Conservation (phyloP, 495 filamentous ascomycete genomes). For the Apodospora peruviana region DNA sequence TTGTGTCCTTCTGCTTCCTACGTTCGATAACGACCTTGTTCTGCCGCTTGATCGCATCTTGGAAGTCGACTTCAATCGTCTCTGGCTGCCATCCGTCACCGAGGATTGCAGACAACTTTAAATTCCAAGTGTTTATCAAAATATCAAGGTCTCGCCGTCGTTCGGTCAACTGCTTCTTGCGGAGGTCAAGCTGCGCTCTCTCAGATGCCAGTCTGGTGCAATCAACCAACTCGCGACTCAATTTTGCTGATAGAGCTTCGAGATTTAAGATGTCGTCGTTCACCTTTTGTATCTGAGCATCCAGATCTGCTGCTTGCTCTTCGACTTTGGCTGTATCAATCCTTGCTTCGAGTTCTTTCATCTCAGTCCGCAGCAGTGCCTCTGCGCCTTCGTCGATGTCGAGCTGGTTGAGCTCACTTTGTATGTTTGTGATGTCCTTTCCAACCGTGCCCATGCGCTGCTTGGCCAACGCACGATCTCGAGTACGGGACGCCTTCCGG, state of each 20-base stretch:
- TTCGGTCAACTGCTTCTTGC: slow-evolving; percentile 70
- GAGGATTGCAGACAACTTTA: slow-evolving; percentile 59
- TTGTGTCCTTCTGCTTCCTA: slow-evolving; percentile 61
- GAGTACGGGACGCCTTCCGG: slow-evolving; percentile 58
- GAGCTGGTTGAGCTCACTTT: slow-evolving; percentile 61
- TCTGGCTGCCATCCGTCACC: slow-evolving; percentile 60
- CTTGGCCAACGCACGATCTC: slow-evolving; percentile 63
- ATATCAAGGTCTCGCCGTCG: slow-evolving; percentile 66
- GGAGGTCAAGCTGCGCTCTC: slow-evolving; percentile 69
- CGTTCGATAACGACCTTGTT: slow-evolving; percentile 48
- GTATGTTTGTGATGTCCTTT: slow-evolving; percentile 53
- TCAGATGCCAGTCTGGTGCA: slow-evolving; percentile 72
- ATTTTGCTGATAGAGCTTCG: slow-evolving; percentile 60
- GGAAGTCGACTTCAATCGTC: slow-evolving; percentile 67
- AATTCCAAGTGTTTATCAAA: slow-evolving; percentile 66
- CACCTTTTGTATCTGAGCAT: slow-evolving; percentile 57
- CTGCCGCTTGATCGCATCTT: slow-evolving; percentile 55
- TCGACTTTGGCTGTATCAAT: slow-evolving; percentile 59
- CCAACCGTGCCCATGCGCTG: slow-evolving; percentile 67
- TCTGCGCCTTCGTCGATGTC: slow-evolving; percentile 79
- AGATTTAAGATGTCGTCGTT: slow-evolving; percentile 58
- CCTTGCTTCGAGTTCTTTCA: slow-evolving; percentile 59
- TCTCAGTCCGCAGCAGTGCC: slow-evolving; percentile 64
- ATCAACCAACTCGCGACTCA: slow-evolving; percentile 72
- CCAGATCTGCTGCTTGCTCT: slow-evolving; percentile 57